Evolutionary conservation across 1,284 basidiomycete species (phyloP).

Genomic region (Sporisorium exsertum): DNA sequence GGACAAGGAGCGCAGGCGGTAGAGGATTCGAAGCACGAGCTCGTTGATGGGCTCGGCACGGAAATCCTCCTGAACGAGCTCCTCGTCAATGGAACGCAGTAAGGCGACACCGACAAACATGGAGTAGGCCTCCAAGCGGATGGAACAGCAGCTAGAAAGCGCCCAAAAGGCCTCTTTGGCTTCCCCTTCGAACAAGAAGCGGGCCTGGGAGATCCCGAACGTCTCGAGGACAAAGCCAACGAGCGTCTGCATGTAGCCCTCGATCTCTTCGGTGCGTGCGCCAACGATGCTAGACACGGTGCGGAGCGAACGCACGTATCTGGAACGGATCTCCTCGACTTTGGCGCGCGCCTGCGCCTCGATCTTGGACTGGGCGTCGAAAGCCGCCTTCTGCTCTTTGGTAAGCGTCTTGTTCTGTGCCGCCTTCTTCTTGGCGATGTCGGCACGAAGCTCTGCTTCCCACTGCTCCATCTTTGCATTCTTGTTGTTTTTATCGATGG

Average conservation of each 20-base stretch:
- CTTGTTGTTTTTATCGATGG: conserved; percentile 52
- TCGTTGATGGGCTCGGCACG: conserved; percentile 70
- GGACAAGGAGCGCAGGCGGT: conserved; percentile 84
- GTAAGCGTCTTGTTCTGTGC: conserved; percentile 60
- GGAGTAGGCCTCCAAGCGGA: conserved; percentile 51
- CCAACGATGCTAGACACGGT: conserved; percentile 50
- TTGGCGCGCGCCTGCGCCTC: conserved; percentile 57
- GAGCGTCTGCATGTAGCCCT: conserved; percentile 54
- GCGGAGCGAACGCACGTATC: conserved; percentile 48
- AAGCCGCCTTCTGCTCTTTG: conserved; percentile 60
- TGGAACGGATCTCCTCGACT: conserved; percentile 48
- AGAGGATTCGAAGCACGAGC: conserved; percentile 85
- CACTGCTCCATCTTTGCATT: conserved; percentile 64
- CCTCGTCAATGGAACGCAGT: conserved; percentile 57
- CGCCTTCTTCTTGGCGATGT: conserved; percentile 67
- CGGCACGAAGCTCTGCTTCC: conserved; percentile 67
- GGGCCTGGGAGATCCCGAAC: conserved; percentile 45
- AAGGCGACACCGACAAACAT: conserved; percentile 55
- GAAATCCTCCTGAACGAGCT: conserved; percentile 58
- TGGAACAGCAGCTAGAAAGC: conserved; percentile 54
- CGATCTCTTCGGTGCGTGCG: conserved; percentile 51
- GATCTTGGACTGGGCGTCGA: conserved; percentile 62
- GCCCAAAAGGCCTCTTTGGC: conserved; percentile 50
- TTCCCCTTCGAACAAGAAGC: conserved; percentile 40
- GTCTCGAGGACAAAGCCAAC: conserved; percentile 42